Base-by-base conservation (phyloP, 805 yeast species). In the Maudiozyma saulgeensis region DNA sequence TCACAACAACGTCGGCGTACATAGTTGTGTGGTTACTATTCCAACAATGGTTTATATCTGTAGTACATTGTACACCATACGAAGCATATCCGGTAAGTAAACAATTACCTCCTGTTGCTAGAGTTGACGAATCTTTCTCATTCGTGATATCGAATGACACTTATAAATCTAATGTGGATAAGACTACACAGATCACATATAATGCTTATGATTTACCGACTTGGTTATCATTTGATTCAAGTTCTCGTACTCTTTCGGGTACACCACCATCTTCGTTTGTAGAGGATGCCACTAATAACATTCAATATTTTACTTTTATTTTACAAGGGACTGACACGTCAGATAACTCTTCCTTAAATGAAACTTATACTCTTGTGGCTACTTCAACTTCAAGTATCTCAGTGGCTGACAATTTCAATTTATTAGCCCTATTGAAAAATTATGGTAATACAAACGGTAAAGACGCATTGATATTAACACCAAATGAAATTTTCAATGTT, bases 41-140 rank as follows among this genome's bases (percentile, higher is more conserved):
- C 21, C 44, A 40, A 25, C 45, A 23, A 13, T 26, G 12, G n/a
- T 4, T 41, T 13, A 18, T 21, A 13, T 6, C 25, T 4, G 13
- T 41, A 11, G 49, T 26, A 4, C 25, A 35, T 12, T 9, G 38
- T 26, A 23, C 26, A 26, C 67, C 67, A 6, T 63, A 62, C 47
- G 69, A 65, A 49, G 68, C 68, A 23, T 65, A 60, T 39, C 62
- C 68, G 8, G 50, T 62, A 2, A 68, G 76, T 54, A 80, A 81
- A 62, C 99, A 91, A 68, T 74, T 82, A 21, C 98, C 98, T 5
- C 84, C 88, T 34, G 87, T 93, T 13, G 98, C 96, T 4, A 75
- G 95, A 50, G 78, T 80, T 15, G 78, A 78, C 51, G 72, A 78
- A 56, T 56, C 63, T 2, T 91, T 83, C 67, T 56, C 69, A 18